phyloP scores from a whole-genome alignment of 1,284 basidiomycete species.

The Ceratobasidium papillatum region DNA sequence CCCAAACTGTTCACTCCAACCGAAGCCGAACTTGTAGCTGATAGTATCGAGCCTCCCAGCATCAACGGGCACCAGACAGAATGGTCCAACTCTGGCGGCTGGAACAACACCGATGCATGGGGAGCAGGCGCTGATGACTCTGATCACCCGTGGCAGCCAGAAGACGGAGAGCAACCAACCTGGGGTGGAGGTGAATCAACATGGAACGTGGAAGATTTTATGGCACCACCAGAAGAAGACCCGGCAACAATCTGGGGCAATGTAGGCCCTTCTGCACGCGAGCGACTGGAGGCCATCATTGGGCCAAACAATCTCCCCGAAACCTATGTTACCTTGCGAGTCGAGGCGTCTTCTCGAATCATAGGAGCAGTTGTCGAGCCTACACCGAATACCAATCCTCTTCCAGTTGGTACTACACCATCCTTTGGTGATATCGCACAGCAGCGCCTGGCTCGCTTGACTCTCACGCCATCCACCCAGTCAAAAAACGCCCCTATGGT shows the following conservation, averaged over 20 bases:
- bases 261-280: constrained; percentile 13
- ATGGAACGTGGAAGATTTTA: constrained; percentile 24
- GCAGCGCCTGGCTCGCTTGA: constrained; percentile 27
- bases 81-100: background rate
- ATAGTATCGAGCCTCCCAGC: constrained; percentile 33
- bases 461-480: constrained; percentile 12
- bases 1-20: background rate
- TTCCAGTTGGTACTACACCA: background rate
- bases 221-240: constrained; percentile 15
- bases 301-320: constrained; percentile 28
- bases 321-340: constrained; percentile 37
- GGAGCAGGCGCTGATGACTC: background rate
- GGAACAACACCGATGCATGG: background rate
- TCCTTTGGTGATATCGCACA: constrained; percentile 31
- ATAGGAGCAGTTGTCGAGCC: constrained; percentile 27
- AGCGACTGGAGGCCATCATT: constrained; percentile 29
- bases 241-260: constrained; percentile 26
- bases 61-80: constrained; percentile 34
- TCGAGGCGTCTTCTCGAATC: constrained; percentile 29
- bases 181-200: constrained; percentile 4
- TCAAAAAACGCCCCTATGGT: constrained; percentile 4
- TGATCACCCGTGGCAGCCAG: background rate
- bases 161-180: background rate
- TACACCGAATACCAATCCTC: constrained; percentile 13
- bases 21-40: constrained; percentile 19